Evolutionary conservation across 129 eudicot species (phyloP), one percentile per base, ranked within the genome.

Genomic region (Pseudognaphalium luteoalbum): DNA sequence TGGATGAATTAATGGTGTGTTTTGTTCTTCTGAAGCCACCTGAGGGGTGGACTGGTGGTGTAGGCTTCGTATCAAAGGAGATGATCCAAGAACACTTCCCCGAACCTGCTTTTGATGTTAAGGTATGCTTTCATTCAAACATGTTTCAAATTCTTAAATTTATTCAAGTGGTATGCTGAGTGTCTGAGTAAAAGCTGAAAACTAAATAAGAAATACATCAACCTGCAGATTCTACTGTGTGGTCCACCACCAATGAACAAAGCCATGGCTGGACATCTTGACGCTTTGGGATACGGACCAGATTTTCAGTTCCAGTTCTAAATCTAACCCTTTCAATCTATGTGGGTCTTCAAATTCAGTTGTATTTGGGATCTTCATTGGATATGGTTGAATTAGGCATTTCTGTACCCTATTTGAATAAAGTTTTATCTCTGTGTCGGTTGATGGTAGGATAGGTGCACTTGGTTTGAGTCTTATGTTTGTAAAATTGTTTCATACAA

Each of bases 241-340:
- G 88, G 88, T 10, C 89, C 89, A 15, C 84, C 86, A 41, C 76
- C 81, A 14, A 85, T 85, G 89, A 82, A 82, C 81, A 85, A 85
- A 79, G 82, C 89, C 59, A 85, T 85, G 89, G 89, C 79, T 57
- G 80, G 74, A 67, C 76, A 82, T 80, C 89, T 82, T 37, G 73
- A 79, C 25, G 85, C 77, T 32, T 69, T 86, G 70, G 77, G 82
- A 19, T 86, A 85, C 35, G 83, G 66, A 11, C n/a, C 68, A 17
- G 80, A 79, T 6, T 56, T 76, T 82, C 82, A 63, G 10, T 86
- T 86, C 67, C 73, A 86, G 80, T 86, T 74, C 30, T 68, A 80
- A 42, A 41, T 56, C 44, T 60, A 15, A 47, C 54, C 54, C 54
- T 11, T 3, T 47, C 54, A 47, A 47, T 11, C 17, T 47, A 67